Evolutionary conservation across 257 asterid genomes (phyloP).

Genomic region (Solanum appendiculatum): DNA sequence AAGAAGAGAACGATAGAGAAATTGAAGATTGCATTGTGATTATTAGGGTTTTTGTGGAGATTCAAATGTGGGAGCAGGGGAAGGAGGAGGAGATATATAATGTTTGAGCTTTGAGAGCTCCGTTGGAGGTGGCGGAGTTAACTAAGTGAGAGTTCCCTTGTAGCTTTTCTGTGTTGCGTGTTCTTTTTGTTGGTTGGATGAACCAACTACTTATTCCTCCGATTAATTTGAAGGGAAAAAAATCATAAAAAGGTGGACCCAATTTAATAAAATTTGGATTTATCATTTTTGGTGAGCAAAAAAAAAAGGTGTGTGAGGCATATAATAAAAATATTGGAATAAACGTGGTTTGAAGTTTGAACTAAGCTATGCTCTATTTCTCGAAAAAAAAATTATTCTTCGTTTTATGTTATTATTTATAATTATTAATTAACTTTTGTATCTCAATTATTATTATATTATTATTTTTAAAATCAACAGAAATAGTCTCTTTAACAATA

Average conservation of each 20-base stretch:
- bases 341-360: no score
- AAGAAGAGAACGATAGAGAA: conserved; percentile 48
- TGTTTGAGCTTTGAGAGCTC: conserved; percentile 45
- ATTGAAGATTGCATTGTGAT: conserved; percentile 55
- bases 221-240: not conserved
- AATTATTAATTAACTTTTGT: no score
- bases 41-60: not conserved
- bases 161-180: not conserved
- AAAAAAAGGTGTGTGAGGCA: not conserved
- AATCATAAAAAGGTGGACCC: not conserved
- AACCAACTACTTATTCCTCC: conserved; percentile 5
- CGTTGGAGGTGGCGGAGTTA: conserved; percentile 65
- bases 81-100: conserved; percentile 1
- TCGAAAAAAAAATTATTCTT: no score
- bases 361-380: no score
- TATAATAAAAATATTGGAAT: no score
- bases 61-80: conserved; percentile 1
- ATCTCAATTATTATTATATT: no score
- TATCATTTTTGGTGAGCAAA: not conserved
- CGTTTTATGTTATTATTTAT: no score
- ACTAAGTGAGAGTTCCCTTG: conserved; percentile 21
- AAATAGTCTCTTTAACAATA: no score
- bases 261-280: not conserved
- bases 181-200: not conserved
- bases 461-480: no score